Evolutionary conservation across 257 asterid species (phyloP).

Genomic region (Orobanche coerulescens): DNA sequence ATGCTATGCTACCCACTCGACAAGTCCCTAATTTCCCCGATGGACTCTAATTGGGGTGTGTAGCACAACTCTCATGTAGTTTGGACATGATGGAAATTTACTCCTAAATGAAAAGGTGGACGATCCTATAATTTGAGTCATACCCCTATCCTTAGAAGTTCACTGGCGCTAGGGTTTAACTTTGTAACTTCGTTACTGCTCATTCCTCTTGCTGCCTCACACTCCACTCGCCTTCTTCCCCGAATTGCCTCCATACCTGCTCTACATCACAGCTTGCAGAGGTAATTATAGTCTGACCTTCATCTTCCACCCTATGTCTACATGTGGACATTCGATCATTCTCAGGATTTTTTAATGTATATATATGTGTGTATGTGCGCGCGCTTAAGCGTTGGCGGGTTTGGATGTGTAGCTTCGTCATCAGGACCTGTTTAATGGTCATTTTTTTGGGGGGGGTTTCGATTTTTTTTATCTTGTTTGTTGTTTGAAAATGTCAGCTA

Average conservation of each 20-base stretch:
- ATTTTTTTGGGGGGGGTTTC: neutral
- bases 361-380: neutral
- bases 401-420: neutral
- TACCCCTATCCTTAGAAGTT: too few relatives aligned
- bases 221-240: slow-evolving; percentile 1
- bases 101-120: too few relatives aligned
- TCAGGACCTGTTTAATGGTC: neutral
- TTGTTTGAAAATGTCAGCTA: neutral
- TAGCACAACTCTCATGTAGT: too few relatives aligned
- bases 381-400: neutral
- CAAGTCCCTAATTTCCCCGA: too few relatives aligned
- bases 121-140: too few relatives aligned
- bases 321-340: slow-evolving; percentile 3
- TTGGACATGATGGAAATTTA: too few relatives aligned
- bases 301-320: neutral
- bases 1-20: too few relatives aligned
- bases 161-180: slow-evolving; percentile 3
- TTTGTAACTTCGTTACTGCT: slow-evolving; percentile 7
- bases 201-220: neutral
- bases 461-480: neutral
- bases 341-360: neutral
- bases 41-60: too few relatives aligned
- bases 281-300: slow-evolving; percentile 7
- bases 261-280: slow-evolving; percentile 21
- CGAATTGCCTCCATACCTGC: slow-evolving; percentile 9